Conservation (phyloP, 148 eudicot species). For the Vaccinium macrocarpon region DNA sequence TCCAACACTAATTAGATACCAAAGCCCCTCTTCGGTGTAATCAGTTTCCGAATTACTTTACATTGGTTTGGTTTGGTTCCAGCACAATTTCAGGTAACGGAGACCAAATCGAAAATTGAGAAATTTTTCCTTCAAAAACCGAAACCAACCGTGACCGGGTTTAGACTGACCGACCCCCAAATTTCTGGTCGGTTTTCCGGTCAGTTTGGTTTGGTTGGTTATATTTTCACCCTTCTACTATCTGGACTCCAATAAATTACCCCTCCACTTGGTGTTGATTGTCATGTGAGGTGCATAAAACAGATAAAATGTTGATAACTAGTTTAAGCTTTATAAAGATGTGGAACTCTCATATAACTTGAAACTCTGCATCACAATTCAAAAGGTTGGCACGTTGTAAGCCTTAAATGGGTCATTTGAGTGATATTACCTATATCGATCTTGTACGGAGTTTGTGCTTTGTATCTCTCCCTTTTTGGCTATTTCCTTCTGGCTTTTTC, state of each 20-base stretch:
- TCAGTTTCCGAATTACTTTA: too few species aligned
- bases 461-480: background rate
- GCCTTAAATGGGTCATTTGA: background rate
- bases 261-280: background rate
- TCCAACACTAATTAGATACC: too few species aligned
- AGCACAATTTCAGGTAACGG: too few species aligned
- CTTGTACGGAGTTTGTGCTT: background rate
- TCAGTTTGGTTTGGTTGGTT: too few species aligned
- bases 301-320: background rate
- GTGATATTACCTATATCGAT: background rate
- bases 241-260: background rate
- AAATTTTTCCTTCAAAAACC: too few species aligned
- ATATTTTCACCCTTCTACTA: background rate
- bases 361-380: background rate
- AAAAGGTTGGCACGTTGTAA: background rate
- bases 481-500: constrained; percentile 2
- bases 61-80: too few species aligned
- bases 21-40: too few species aligned
- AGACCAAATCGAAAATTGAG: too few species aligned
- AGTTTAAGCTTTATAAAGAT: background rate
- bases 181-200: too few species aligned
- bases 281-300: background rate
- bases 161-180: too few species aligned
- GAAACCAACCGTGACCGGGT: too few species aligned
- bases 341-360: background rate